Evolutionary conservation across 306 rosid species (phyloP).

Genomic region (Oemleria cerasiformis): DNA sequence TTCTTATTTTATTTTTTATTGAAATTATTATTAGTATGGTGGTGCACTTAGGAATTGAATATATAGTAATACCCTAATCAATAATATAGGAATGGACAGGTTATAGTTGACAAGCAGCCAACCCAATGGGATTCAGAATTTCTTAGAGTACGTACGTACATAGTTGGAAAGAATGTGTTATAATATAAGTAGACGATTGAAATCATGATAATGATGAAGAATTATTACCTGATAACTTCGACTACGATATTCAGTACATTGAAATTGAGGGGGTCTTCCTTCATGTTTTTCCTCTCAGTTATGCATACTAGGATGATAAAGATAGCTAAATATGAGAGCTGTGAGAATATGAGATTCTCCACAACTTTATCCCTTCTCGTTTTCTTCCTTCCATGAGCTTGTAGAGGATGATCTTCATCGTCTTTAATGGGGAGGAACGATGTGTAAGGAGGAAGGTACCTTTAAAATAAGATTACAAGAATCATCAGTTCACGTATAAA

Average conservation of each 20-base stretch:
- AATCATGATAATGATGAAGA: too few species aligned
- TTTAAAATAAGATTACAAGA: conserved; percentile 8
- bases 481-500: too few species aligned
- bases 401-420: conserved; percentile 1
- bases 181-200: too few species aligned
- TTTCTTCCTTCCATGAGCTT: background rate
- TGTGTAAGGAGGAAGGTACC: conserved; percentile 69
- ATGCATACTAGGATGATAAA: conserved; percentile 63
- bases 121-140: too few species aligned
- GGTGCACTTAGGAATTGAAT: too few species aligned
- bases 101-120: too few species aligned
- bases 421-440: conserved; percentile 30
- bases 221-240: conserved; percentile 50
- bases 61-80: too few species aligned
- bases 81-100: too few species aligned
- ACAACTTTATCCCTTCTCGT: conserved; percentile 8
- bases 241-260: conserved; percentile 47
- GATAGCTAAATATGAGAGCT: conserved; percentile 51
- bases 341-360: conserved; percentile 48
- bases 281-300: conserved; percentile 55
- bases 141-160: too few species aligned
- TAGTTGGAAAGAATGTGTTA: too few species aligned
- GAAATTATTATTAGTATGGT: too few species aligned
- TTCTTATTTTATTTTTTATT: too few species aligned
- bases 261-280: conserved; percentile 68